These are phyloP conservation scores for Bretziella fagacearum DNA, from an alignment of 2,329 filamentous ascomycete species.

Conservation along the genomic window DNA sequence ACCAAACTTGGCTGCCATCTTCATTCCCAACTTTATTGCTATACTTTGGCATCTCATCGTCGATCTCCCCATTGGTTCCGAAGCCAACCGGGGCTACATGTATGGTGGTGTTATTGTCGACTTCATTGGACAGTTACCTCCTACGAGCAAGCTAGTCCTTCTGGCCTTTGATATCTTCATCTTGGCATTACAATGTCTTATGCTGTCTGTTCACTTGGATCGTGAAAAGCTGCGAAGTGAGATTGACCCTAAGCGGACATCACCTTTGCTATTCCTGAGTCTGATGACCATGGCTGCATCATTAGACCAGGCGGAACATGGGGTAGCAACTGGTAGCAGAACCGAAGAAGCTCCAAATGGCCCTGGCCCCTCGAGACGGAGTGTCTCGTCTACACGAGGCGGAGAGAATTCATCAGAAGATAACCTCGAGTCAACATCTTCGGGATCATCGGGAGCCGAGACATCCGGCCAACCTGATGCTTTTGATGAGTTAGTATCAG, in stretches of 20 bases:
- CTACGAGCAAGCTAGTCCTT: constrained; percentile 38
- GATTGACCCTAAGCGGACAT: constrained; percentile 12
- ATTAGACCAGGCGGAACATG: constrained; percentile 9
- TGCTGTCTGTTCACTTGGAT: constrained; percentile 46
- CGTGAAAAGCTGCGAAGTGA: constrained; percentile 34
- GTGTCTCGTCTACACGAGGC: constrained; percentile 1
- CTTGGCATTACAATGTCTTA: constrained; percentile 41
- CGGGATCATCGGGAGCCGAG: not conserved
- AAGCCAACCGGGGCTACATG: constrained; percentile 45
- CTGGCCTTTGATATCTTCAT: constrained; percentile 39
- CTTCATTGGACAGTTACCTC: constrained; percentile 49
- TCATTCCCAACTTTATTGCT: constrained; percentile 42
- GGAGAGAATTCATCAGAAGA: constrained; percentile 3
- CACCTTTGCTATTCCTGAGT: constrained; percentile 7
- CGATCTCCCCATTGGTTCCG: constrained; percentile 38
- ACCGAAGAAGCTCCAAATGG: not conserved
- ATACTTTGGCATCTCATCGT: constrained; percentile 41
- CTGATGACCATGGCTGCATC: constrained; percentile 7
- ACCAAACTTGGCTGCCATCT: constrained; percentile 39
- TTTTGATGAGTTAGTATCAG: constrained; percentile 32
- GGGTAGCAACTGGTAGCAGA: not conserved
- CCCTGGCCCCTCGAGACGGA: not conserved
- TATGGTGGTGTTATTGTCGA: constrained; percentile 52
- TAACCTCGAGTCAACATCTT: not conserved
- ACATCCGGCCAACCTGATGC: constrained; percentile 2